Evolutionary conservation across 768 basidiomycete genomes (phyloP).

Genomic region (Mycena rebaudengoi): DNA sequence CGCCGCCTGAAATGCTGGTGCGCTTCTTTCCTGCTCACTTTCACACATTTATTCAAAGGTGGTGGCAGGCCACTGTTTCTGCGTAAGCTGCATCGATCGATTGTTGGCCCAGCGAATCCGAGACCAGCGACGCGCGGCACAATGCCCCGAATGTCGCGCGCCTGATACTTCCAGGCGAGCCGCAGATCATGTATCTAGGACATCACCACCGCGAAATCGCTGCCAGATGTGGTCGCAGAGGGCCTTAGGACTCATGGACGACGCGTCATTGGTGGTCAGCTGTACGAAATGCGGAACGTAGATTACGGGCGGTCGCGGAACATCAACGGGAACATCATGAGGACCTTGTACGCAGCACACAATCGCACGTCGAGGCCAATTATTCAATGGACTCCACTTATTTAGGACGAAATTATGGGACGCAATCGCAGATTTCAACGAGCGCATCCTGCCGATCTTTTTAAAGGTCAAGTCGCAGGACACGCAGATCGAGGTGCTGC

Average conservation of each 20-base stretch:
- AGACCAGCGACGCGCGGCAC: constrained; percentile 11
- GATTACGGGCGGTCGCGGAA: constrained; percentile 40
- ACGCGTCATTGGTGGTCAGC: constrained; percentile 42
- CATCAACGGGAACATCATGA: constrained; percentile 32
- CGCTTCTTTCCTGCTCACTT: neutral
- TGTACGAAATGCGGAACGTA: constrained; percentile 46
- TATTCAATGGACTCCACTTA: neutral
- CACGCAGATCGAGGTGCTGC: constrained; percentile 27
- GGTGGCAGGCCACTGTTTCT: constrained; percentile 52
- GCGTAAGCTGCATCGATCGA: constrained; percentile 43
- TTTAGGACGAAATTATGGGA: constrained; percentile 42
- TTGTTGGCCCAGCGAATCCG: constrained; percentile 25
- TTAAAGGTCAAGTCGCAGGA: constrained; percentile 16
- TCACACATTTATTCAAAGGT: neutral
- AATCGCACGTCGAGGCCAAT: neutral
- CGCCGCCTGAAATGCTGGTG: constrained; percentile 16
- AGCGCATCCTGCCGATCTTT: constrained; percentile 52
- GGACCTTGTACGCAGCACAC: constrained; percentile 37
- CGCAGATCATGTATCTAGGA: constrained; percentile 39
- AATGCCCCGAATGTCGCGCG: constrained; percentile 33
- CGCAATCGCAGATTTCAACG: constrained; percentile 49
- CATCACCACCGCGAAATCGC: constrained; percentile 34
- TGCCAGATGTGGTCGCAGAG: constrained; percentile 37
- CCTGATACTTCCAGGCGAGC: constrained; percentile 15
- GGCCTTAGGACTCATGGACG: constrained; percentile 45